Evolutionary conservation across 2,329 filamentous ascomycete species (phyloP).

Genomic region (Allantophomopsis lycopodina): DNA sequence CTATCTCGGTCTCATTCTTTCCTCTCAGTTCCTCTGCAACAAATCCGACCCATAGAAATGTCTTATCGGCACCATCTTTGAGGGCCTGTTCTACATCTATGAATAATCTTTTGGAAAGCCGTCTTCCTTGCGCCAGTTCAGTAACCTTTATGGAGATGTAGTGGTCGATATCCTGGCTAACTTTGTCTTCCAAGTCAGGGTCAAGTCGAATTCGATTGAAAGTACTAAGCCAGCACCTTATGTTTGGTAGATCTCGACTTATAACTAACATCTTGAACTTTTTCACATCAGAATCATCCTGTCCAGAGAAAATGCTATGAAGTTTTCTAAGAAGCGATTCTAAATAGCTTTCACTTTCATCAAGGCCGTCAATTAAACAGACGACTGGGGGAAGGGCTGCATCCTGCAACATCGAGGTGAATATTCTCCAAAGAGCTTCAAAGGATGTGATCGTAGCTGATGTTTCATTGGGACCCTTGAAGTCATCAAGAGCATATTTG

Average conservation of each 20-base stretch:
- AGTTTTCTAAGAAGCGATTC: constrained; percentile 2
- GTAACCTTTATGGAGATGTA: constrained; percentile 13
- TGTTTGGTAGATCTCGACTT: constrained; percentile 9
- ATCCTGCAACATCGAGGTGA: constrained; percentile 9
- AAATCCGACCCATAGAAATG: constrained; percentile 19
- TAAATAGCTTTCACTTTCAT: constrained; percentile 12
- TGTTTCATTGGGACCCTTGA: background rate
- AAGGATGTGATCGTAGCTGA: background rate
- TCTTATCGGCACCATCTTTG: constrained; percentile 13
- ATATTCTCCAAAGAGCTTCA: constrained; percentile 8
- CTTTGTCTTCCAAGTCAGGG: constrained; percentile 9
- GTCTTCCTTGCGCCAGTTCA: constrained; percentile 5
- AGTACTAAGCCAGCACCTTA: constrained; percentile 3
- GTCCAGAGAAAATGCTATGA: no score
- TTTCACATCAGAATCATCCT: no score
- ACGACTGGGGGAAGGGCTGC: constrained; percentile 4
- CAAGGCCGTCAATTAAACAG: constrained; percentile 14
- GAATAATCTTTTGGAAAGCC: constrained; percentile 6
- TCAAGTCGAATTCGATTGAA: constrained; percentile 13
- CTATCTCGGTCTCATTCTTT: constrained; percentile 2
- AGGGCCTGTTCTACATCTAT: constrained; percentile 7
- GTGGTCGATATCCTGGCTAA: constrained; percentile 11
- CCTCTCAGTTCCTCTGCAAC: constrained; percentile 5
- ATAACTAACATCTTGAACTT: constrained; percentile 11
- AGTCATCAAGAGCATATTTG: background rate